These are phyloP conservation scores for Sporothrix pseudoabietina DNA, from an alignment of 2,329 filamentous ascomycete genomes.

Conservation along the genomic window DNA sequence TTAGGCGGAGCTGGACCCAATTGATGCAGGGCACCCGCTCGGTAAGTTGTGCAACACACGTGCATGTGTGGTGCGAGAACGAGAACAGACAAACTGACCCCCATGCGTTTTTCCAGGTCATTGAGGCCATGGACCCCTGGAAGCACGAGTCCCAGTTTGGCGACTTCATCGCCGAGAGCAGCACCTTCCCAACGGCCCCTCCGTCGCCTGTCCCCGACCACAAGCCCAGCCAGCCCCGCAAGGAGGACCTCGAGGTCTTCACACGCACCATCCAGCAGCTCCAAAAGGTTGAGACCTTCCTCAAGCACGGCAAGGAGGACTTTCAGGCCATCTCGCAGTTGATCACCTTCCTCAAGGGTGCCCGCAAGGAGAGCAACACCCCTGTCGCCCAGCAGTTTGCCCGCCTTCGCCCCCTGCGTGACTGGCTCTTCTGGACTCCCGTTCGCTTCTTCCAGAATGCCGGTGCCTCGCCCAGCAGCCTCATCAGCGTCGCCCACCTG, in stretches of 20 bases:
- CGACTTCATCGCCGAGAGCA: conserved; percentile 79
- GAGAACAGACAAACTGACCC: conserved; percentile 25
- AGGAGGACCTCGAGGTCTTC: conserved; percentile 71
- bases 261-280: conserved; percentile 68
- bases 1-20: conserved; percentile 87
- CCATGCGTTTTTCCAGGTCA: conserved; percentile 59
- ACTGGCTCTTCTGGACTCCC: conserved; percentile 96
- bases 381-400: conserved; percentile 83
- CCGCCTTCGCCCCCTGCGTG: conserved; percentile 81
- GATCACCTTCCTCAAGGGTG: conserved; percentile 70
- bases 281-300: conserved; percentile 66
- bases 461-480: conserved; percentile 71
- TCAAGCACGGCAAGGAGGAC: conserved; percentile 71
- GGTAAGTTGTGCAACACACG: conserved; percentile 55
- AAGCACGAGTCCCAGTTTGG: conserved; percentile 85
- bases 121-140: conserved; percentile 89
- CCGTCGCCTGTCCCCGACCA: conserved; percentile 63
- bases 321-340: conserved; percentile 69
- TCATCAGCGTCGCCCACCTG: conserved; percentile 86
- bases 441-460: conserved; percentile 78
- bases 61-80: conserved; percentile 14
- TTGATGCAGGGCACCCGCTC: conserved; percentile 89
- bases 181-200: conserved; percentile 69
- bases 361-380: conserved; percentile 69
- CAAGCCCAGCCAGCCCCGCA: conserved; percentile 63